Percentiles rank a stretch among this genome's conserved stretches.
These are phyloP conservation scores for Cutaneotrichosporon cyanovorans DNA, from an alignment of 1,284 basidiomycete species.

Conservation along the genomic window DNA sequence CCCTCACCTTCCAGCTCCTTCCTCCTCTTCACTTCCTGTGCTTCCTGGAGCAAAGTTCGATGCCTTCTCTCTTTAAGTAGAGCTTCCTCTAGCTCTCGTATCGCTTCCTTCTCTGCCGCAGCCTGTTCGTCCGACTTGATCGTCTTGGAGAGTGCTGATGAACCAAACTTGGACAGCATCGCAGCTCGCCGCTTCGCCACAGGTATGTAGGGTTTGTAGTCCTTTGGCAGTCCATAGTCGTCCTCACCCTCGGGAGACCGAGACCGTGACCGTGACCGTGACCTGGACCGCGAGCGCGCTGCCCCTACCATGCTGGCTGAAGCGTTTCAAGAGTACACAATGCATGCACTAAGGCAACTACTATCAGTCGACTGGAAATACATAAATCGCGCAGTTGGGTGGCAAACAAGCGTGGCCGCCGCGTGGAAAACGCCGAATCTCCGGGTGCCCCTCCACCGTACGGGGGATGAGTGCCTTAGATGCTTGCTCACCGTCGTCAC, in stretches of 20 bases:
- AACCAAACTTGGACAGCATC: conserved; percentile 50
- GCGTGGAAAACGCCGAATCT: no score
- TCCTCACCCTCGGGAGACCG: conserved; percentile 47
- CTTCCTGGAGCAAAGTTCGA: conserved; percentile 76
- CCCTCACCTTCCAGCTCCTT: conserved; percentile 69
- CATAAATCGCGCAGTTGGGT: no score
- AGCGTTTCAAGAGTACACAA: no score
- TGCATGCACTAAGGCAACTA: no score
- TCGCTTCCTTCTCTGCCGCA: conserved; percentile 7
- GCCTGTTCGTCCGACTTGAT: conserved; percentile 8
- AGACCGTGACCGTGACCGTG: conserved; percentile 1
- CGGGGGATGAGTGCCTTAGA: no score
- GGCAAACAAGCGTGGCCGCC: background rate
- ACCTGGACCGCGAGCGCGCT: background rate
- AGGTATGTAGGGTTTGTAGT: conserved; percentile 17
- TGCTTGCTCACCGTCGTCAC: no score
- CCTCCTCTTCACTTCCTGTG: conserved; percentile 79
- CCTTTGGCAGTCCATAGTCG: conserved; percentile 32
- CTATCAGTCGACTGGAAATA: no score
- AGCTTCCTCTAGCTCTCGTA: conserved; percentile 7
- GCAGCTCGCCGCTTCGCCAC: conserved; percentile 32
- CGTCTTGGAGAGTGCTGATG: conserved; percentile 33
- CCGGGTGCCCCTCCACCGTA: no score
- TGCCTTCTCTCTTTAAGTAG: conserved; percentile 52
- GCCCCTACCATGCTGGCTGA: no score